A percentile compares a stretch with the other conserved stretches of the same genome.
phyloP scores from a whole-genome alignment of 208 protist species.

The Naegleria fowleri region DNA sequence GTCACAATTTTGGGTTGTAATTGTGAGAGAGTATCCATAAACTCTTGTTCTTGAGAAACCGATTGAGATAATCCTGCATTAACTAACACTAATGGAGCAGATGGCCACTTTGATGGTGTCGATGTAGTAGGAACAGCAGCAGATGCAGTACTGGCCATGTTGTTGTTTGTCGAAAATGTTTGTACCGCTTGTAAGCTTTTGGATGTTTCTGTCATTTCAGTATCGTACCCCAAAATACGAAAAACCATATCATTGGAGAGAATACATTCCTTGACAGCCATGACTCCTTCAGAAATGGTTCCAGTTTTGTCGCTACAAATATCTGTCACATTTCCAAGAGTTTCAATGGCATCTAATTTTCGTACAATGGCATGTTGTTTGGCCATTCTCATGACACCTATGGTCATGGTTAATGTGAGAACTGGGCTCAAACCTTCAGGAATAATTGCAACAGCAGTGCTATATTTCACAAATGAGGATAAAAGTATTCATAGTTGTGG shows the following conservation, averaged over 20 bases:
- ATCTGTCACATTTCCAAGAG: constrained; percentile 74
- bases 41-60: no score
- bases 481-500: no score
- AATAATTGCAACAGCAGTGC: constrained; percentile 74
- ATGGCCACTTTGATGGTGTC: background rate
- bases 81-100: background rate
- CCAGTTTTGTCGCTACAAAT: constrained; percentile 87
- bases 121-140: background rate
- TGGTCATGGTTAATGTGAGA: constrained; percentile 71
- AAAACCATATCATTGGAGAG: background rate
- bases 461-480: background rate
- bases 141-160: no score
- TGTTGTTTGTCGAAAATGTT: background rate
- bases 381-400: constrained; percentile 70
- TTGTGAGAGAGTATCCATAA: no score
- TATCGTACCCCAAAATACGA: background rate
- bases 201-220: background rate
- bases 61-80: no score
- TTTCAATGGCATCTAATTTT: constrained; percentile 74
- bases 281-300: constrained; percentile 85
- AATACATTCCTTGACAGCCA: constrained; percentile 40
- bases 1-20: no score
- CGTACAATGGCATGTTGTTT: constrained; percentile 75
- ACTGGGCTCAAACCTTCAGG: constrained; percentile 72
- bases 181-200: background rate